phyloP scores from a whole-genome alignment of 2,329 filamentous ascomycete species.

The Aspergillus neotritici region DNA sequence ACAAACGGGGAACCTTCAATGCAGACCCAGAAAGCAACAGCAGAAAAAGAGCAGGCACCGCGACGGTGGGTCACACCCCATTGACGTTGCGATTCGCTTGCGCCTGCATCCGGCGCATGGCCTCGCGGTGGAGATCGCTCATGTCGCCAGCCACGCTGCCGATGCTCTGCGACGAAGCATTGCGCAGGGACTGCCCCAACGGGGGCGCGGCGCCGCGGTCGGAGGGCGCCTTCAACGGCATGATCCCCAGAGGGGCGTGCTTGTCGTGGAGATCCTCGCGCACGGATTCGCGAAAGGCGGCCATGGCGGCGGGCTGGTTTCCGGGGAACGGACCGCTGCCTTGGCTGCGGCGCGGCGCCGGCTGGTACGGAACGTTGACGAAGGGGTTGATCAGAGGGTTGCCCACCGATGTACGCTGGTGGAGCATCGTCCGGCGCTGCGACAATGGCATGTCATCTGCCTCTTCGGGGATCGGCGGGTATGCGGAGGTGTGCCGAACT shows the following conservation, averaged over 20 bases:
- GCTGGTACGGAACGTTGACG: neutral
- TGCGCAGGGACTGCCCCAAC: conserved; percentile 54
- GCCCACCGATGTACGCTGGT: conserved; percentile 40
- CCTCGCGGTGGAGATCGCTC: conserved; percentile 70
- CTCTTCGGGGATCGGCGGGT: conserved; percentile 22
- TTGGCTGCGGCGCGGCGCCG: conserved; percentile 5
- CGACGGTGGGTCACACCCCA: neutral
- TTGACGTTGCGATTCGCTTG: conserved; percentile 42
- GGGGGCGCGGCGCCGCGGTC: conserved; percentile 44
- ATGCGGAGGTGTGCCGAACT: conserved; percentile 14
- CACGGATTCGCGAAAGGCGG: conserved; percentile 62
- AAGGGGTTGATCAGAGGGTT: conserved; percentile 39
- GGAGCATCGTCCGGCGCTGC: conserved; percentile 58
- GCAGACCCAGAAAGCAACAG: conserved; percentile 7
- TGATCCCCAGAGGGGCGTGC: conserved; percentile 21
- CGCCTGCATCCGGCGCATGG: conserved; percentile 72
- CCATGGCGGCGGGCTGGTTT: conserved; percentile 52
- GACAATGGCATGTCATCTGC: conserved; percentile 68
- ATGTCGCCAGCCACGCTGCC: conserved; percentile 63
- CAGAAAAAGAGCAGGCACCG: conserved; percentile 3
- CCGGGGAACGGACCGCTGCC: conserved; percentile 8
- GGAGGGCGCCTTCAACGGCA: no score
- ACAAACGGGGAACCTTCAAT: neutral
- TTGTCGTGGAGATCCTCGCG: conserved; percentile 53
- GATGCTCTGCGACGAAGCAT: conserved; percentile 52